These are phyloP conservation scores for Colletotrichum lentis DNA, from an alignment of 2,329 filamentous ascomycete genomes.

Conservation along the genomic window DNA sequence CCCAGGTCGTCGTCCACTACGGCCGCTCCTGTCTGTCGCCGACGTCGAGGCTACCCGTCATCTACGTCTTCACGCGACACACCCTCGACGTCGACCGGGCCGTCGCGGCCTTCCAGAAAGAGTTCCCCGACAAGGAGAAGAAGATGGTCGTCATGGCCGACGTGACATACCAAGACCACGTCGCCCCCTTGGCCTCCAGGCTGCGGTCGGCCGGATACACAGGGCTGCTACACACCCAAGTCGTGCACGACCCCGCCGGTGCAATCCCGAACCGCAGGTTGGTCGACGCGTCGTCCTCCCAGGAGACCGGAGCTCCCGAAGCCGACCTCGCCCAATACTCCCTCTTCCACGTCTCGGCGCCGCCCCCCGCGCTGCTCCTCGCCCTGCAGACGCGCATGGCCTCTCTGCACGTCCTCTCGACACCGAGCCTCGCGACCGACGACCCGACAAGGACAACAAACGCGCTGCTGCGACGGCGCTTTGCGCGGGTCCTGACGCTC, in stretches of 20 bases:
- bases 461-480: conserved; percentile 78
- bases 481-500: conserved; percentile 83
- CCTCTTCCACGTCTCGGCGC: conserved; percentile 85
- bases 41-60: conserved; percentile 83
- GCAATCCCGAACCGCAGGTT: conserved; percentile 84
- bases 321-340: conserved; percentile 70
- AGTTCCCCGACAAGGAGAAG: conserved; percentile 69
- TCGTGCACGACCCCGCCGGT: conserved; percentile 81
- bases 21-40: conserved; percentile 91
- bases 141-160: conserved; percentile 87
- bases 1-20: conserved; percentile 93
- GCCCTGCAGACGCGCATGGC: conserved; percentile 85
- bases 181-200: conserved; percentile 63
- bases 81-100: conserved; percentile 67
- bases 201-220: conserved; percentile 73
- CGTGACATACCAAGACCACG: conserved; percentile 82
- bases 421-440: conserved; percentile 61
- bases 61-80: conserved; percentile 87
- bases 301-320: conserved; percentile 43
- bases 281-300: conserved; percentile 35
- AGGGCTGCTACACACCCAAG: conserved; percentile 72
- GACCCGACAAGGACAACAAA: conserved; percentile 56
- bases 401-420: conserved; percentile 80
- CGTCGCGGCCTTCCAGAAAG: conserved; percentile 68
- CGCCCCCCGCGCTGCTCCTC: conserved; percentile 82